Base-by-base conservation (phyloP, 306 rosid genomes). In the Rosa persica region DNA sequence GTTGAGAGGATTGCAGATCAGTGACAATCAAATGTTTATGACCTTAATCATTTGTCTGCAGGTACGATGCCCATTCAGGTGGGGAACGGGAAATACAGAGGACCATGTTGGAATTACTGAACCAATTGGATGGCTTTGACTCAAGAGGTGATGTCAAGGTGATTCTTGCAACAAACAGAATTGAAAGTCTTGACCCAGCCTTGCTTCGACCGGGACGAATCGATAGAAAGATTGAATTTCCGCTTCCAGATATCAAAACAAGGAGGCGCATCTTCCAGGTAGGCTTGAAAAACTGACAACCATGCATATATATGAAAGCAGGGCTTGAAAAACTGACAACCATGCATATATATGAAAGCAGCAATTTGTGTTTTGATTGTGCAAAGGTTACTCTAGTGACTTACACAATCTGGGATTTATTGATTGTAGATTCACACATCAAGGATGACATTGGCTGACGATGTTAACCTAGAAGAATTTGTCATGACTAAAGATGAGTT, bases 401-500 rank as follows among this genome's bases (percentile, higher is more conserved):
- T 72, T 51, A 82, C 55, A 43, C 55, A 38, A 71, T 23, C 42
- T 44, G 75, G 17, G 20, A 70, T 44, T 64, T 76, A 43, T 82
- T 30, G 61, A 39, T 76, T 87, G 79, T 81, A 95, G 99, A 95
- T 95, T 75, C 99, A 95, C 86, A 95, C 99, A 79, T 91, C 99
- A 61, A 89, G 97, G 85, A 93, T 95, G 99, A 95, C 99, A 20
- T 85, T 95, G 80, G 90, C 99, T 36, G 99, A 95, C 80, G 99
- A 93, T 84, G 99, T 95, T 81, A 95, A 95, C 88, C 78, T 95
- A 51, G 99, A 95, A 80, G 99, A 95, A 82, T 95, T 95, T 81
- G 98, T 95, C 25, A 95, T 95, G 99, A 93, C 99, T 2, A 95
- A 95, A 88, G 99, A 95, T 82, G 99, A 95, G 84, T 95, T 95